phyloP scores from a whole-genome alignment of 2,329 filamentous ascomycete genomes.

The Alternaria dauci region DNA sequence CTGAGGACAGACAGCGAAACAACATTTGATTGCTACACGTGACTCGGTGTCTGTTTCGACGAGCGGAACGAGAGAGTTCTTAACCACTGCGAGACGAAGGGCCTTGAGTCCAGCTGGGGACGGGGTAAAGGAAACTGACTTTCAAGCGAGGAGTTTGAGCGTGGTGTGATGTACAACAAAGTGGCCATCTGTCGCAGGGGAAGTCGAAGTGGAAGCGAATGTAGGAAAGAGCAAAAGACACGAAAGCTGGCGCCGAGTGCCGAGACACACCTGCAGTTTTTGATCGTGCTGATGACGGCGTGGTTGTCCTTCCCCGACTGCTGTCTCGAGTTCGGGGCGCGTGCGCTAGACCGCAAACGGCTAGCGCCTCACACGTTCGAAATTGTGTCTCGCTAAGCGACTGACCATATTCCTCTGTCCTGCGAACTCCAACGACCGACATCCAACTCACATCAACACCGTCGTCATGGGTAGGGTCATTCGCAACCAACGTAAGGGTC shows the following conservation, averaged over 20 bases:
- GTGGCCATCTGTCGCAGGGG: no score
- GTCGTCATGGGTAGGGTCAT: conserved; percentile 71
- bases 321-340: neutral
- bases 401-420: neutral
- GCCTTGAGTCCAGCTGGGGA: neutral
- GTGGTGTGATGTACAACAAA: neutral
- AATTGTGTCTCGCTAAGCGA: conserved; percentile 19
- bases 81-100: neutral
- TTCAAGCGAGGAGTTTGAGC: neutral
- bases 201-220: neutral
- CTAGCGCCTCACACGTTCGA: conserved; percentile 20
- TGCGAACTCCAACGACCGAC: conserved; percentile 16
- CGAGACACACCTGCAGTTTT: neutral
- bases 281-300: neutral
- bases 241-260: neutral
- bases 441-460: conserved; percentile 42
- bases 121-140: neutral
- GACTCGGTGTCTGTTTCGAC: neutral
- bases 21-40: neutral
- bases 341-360: conserved; percentile 9
- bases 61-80: neutral
- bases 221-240: neutral
- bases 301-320: neutral
- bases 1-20: neutral
- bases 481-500: conserved; percentile 75